phyloP scores from a whole-genome alignment of 2,329 filamentous ascomycete species.

The Xylariaceae sp. region DNA sequence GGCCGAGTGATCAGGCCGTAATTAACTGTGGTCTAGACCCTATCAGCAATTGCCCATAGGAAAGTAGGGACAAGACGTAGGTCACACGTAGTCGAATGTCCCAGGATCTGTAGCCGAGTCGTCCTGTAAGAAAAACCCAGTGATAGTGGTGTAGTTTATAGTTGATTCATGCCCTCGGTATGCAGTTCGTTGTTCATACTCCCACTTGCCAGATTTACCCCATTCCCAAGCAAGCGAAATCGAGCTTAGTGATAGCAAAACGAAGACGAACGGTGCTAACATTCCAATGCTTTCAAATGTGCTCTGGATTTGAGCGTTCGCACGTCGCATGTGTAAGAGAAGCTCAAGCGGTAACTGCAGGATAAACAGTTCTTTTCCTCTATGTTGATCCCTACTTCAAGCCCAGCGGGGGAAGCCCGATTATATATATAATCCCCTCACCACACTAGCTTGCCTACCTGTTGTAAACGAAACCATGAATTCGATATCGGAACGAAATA shows the following conservation, averaged over 20 bases:
- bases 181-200: conserved; percentile 20
- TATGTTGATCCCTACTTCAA: no score
- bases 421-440: background rate
- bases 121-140: conserved; percentile 70
- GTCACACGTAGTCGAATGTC: conserved; percentile 68
- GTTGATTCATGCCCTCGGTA: conserved; percentile 40
- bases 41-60: conserved; percentile 2
- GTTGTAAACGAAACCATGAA: no score
- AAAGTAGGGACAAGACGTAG: background rate
- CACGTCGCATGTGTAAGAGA: no score
- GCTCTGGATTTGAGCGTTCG: background rate
- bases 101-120: conserved; percentile 59
- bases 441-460: no score
- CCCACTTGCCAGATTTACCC: conserved; percentile 32
- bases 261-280: conserved; percentile 23
- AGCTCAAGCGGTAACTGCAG: no score
- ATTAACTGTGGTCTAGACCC: conserved; percentile 59
- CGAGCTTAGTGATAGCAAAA: conserved; percentile 32
- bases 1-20: conserved; percentile 69
- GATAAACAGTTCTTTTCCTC: no score
- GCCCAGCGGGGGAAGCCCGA: no score
- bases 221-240: conserved; percentile 31
- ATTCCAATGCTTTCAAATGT: conserved; percentile 14
- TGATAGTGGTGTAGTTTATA: conserved; percentile 65
- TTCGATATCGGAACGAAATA: no score